phyloP scores from a whole-genome alignment of 2,329 filamentous ascomycete species.

The Ceratocystis colombiana region DNA sequence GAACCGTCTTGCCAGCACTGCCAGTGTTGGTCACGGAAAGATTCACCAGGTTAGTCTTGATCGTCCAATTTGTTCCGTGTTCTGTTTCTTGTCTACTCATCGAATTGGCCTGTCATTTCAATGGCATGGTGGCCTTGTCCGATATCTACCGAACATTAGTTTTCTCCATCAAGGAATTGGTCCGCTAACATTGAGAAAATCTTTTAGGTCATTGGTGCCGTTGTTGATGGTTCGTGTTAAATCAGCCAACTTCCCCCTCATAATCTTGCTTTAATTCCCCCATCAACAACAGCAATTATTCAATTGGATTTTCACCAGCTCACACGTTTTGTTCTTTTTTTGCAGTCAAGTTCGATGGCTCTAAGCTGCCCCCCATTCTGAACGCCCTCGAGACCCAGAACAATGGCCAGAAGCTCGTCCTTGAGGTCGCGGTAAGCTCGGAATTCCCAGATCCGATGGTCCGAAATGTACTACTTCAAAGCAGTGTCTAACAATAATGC shows the following conservation, averaged over 20 bases:
- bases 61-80: slow-evolving; percentile 6
- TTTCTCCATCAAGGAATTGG: background rate
- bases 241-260: too few relatives aligned
- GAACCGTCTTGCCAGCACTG: slow-evolving; percentile 50
- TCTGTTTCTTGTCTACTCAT: background rate
- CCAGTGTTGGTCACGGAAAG: slow-evolving; percentile 52
- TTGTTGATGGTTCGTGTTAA: slow-evolving; percentile 77
- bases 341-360: slow-evolving; percentile 90
- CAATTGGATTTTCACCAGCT: slow-evolving; percentile 23
- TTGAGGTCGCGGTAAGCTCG: slow-evolving; percentile 80
- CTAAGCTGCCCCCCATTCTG: slow-evolving; percentile 91
- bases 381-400: slow-evolving; percentile 91
- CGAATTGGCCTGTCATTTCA: slow-evolving; percentile 12
- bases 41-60: slow-evolving; percentile 52
- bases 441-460: slow-evolving; percentile 22
- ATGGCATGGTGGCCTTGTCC: slow-evolving; percentile 13
- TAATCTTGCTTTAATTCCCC: background rate
- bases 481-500: slow-evolving; percentile 16
- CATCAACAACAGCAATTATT: slow-evolving; percentile 15
- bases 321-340: slow-evolving; percentile 27
- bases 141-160: slow-evolving; percentile 10
- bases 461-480: slow-evolving; percentile 25
- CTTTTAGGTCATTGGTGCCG: slow-evolving; percentile 91
- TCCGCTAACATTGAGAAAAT: slow-evolving; percentile 44
- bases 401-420: slow-evolving; percentile 83